phyloP scores from a whole-genome alignment of 495 filamentous ascomycete species.

The Penicillium parvum region DNA sequence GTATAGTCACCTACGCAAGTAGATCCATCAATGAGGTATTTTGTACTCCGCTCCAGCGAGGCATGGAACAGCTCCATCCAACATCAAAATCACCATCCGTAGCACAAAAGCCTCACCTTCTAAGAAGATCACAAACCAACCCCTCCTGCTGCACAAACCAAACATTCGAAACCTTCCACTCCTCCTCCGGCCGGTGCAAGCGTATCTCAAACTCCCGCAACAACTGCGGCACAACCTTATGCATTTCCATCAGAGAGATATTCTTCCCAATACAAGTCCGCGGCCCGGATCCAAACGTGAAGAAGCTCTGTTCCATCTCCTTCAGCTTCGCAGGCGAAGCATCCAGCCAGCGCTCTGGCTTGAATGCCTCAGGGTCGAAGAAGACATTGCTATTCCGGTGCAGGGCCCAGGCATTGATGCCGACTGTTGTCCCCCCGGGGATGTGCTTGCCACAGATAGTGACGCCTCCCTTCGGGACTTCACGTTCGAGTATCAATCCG shows the following conservation, averaged over 20 bases:
- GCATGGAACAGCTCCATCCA: no score
- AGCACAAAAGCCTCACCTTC: no score
- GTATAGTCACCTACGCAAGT: no score
- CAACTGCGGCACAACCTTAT: constrained; percentile 72
- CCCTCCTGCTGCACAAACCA: constrained; percentile 37
- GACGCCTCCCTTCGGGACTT: constrained; percentile 55
- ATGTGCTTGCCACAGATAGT: constrained; percentile 46
- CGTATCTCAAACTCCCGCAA: constrained; percentile 62
- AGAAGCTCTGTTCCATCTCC: constrained; percentile 26
- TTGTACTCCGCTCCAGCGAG: no score
- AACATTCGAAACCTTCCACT: constrained; percentile 25
- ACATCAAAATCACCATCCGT: no score
- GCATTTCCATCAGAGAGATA: constrained; percentile 72
- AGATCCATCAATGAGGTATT: no score
- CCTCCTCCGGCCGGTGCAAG: constrained; percentile 14
- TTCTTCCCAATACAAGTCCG: constrained; percentile 69
- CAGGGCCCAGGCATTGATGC: constrained; percentile 40
- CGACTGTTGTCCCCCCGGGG: constrained; percentile 55
- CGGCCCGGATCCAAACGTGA: constrained; percentile 57
- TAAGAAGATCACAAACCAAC: constrained; percentile 20
- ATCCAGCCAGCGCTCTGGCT: constrained; percentile 28
- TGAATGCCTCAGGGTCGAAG: constrained; percentile 23
- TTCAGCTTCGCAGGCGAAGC: constrained; percentile 15
- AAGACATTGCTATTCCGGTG: constrained; percentile 20
- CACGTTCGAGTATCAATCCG: constrained; percentile 57